Evolutionary conservation across 2,329 filamentous ascomycete genomes (phyloP).

Genomic region (Orbilia javanica): DNA sequence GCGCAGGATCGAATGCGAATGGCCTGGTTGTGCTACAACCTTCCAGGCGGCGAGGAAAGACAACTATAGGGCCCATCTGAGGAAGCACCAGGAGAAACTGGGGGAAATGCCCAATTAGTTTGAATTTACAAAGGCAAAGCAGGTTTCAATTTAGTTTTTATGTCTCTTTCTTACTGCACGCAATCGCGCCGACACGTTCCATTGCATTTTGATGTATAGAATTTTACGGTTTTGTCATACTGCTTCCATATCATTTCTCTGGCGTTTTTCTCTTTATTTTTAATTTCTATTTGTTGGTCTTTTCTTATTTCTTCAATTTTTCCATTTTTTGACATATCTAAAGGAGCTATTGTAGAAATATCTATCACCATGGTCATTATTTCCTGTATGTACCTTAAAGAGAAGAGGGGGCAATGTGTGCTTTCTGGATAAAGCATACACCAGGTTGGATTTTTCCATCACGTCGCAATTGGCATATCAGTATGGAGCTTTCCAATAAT

Average conservation of each 20-base stretch:
- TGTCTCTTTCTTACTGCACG: neutral
- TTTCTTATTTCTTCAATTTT: neutral
- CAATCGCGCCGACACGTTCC: neutral
- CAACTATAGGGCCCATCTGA: slow-evolving; percentile 54
- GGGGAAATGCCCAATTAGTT: slow-evolving; percentile 31
- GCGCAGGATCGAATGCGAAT: slow-evolving; percentile 53
- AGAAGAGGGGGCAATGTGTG: neutral
- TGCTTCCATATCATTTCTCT: neutral
- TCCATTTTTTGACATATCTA: slow-evolving; percentile 17
- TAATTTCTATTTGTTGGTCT: neutral
- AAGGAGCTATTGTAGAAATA: slow-evolving; percentile 29
- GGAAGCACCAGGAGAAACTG: slow-evolving; percentile 54
- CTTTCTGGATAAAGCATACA: slow-evolving; percentile 37
- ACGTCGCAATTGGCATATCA: neutral
- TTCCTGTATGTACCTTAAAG: slow-evolving; percentile 3
- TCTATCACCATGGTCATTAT: slow-evolving; percentile 2
- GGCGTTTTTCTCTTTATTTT: neutral
- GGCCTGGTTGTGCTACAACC: slow-evolving; percentile 54
- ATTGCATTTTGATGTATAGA: slow-evolving; percentile 7
- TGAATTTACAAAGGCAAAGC: neutral
- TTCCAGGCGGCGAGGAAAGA: slow-evolving; percentile 57
- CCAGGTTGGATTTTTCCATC: neutral
- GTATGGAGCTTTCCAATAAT: neutral
- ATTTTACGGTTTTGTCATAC: neutral
- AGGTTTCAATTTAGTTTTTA: neutral